These are phyloP conservation scores for Didymella glomerata DNA, from an alignment of 2,329 filamentous ascomycete species.

Conservation along the genomic window DNA sequence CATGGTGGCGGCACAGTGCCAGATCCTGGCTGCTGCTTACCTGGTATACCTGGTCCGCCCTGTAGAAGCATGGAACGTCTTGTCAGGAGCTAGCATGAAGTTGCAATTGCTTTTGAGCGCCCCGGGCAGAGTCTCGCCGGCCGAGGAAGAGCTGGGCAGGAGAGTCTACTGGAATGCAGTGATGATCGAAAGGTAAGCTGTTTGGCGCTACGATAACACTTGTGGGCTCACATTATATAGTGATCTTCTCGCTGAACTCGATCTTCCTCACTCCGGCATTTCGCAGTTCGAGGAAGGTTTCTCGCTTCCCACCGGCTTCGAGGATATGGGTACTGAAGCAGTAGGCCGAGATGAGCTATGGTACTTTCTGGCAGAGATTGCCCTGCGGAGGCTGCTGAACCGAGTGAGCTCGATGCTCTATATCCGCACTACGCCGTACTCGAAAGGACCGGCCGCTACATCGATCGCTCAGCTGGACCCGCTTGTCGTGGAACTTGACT, in stretches of 20 bases:
- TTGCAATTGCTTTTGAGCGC: conserved; percentile 79
- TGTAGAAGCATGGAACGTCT: conserved; percentile 81
- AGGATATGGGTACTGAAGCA: conserved; percentile 70
- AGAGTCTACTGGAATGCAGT: conserved; percentile 86
- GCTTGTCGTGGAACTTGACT: conserved; percentile 81
- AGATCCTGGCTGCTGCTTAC: conserved; percentile 81
- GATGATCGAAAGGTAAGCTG: conserved; percentile 70
- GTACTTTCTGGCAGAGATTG: conserved; percentile 88
- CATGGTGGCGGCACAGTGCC: conserved; percentile 80
- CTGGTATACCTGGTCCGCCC: conserved; percentile 83
- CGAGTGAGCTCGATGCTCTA: conserved; percentile 82
- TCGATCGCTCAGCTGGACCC: conserved; percentile 78
- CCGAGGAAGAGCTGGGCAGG: conserved; percentile 76
- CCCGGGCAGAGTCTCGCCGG: conserved; percentile 73
- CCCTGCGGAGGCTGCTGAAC: conserved; percentile 77
- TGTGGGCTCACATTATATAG: conserved; percentile 28
- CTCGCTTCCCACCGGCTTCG: conserved; percentile 79
- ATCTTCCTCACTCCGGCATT: conserved; percentile 83
- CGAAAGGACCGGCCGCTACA: conserved; percentile 58
- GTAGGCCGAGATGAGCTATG: conserved; percentile 80
- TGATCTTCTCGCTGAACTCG: conserved; percentile 79
- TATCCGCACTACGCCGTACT: conserved; percentile 65
- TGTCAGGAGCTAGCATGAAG: conserved; percentile 83
- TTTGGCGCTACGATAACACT: neutral
- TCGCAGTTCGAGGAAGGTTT: conserved; percentile 84